Evolutionary conservation across 192 early-diverging fungal species (phyloP).

Genomic region (Thoreauomyces humboldtii): DNA sequence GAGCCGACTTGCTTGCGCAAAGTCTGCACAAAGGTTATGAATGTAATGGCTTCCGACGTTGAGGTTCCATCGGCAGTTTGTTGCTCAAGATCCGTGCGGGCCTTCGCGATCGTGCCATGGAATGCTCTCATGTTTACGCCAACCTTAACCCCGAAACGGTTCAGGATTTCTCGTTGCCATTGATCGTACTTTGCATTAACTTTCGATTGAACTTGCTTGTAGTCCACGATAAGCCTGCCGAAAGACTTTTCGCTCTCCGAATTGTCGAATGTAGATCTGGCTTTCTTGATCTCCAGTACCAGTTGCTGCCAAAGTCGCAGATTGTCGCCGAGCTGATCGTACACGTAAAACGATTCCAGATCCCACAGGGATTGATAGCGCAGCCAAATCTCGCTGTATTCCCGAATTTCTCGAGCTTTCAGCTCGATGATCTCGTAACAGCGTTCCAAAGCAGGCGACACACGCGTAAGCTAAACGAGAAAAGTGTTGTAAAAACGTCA

Average conservation of each 20-base stretch:
- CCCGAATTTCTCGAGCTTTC: constrained; percentile 69
- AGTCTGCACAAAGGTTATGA: constrained; percentile 95
- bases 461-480: not conserved
- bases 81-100: constrained; percentile 83
- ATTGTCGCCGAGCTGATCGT: constrained; percentile 80
- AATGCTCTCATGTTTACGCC: constrained; percentile 79
- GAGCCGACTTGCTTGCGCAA: constrained; percentile 76
- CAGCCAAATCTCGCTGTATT: constrained; percentile 93
- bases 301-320: constrained; percentile 90
- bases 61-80: constrained; percentile 78
- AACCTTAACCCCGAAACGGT: constrained; percentile 82
- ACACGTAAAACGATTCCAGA: constrained; percentile 82
- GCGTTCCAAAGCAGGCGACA: constrained; percentile 65
- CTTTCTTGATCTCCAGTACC: constrained; percentile 90
- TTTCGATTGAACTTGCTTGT: constrained; percentile 97
- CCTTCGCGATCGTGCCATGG: constrained; percentile 68
- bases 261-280: constrained; percentile 94
- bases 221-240: constrained; percentile 86
- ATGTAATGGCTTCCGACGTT: constrained; percentile 87
- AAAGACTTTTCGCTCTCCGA: constrained; percentile 86
- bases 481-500: not conserved
- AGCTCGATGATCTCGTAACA: constrained; percentile 85
- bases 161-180: constrained; percentile 96
- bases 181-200: constrained; percentile 96
- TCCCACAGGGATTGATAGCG: constrained; percentile 99